Evolutionary conservation across 176 grass and related monocot genomes (phyloP), one percentile per base, ranked within the genome.

Genomic region (Eragrostis nindensis): DNA sequence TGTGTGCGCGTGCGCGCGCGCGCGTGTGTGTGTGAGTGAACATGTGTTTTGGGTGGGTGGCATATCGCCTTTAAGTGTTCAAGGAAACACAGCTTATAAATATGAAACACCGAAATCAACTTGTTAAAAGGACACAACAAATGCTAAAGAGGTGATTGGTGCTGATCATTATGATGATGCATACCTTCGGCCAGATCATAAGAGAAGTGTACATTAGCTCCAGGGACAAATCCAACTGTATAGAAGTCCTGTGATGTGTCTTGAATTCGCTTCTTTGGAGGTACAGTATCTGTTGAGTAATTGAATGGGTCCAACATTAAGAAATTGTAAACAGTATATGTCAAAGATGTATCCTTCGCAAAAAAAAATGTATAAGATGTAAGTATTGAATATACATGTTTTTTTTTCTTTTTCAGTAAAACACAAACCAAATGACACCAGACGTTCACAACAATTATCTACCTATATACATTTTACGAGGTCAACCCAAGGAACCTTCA

Each of bases 141-240:
- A 19, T 22, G 24, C 55, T 73, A 27, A 30, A 78, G 29, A 68
- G 26, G 60, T 61, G 45, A 84, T 21, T 8, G 60, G 24, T 27
- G 13, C 50, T 67, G 70, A 11, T 48, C 30, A 62, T 66, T 71
- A 47, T 72, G 11, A 75, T n/a, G 32, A 84, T 45, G 45, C 18
- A 76, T 88, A 99, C 96, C 96, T 91, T 83, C 88, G 9, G 90
- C 88, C 17, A 93, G 69, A 83, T 99, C 90, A 88, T 99, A 99
- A 80, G 90, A 90, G 52, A 99, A 95, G 63, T 91, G 89, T 40
- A 99, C 69, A 71, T 90, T 99, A 73, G 96, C 96, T 43, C 96
- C 92, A 84, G 96, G 96, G 50, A 90, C 89, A 93, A 99, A 95
- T 29, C 96, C 90, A 86, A 76, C 74, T 38, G 92, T 82, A 71